Base-by-base conservation (phyloP, 257 asterid species). In the Solanum chmielewskii region DNA sequence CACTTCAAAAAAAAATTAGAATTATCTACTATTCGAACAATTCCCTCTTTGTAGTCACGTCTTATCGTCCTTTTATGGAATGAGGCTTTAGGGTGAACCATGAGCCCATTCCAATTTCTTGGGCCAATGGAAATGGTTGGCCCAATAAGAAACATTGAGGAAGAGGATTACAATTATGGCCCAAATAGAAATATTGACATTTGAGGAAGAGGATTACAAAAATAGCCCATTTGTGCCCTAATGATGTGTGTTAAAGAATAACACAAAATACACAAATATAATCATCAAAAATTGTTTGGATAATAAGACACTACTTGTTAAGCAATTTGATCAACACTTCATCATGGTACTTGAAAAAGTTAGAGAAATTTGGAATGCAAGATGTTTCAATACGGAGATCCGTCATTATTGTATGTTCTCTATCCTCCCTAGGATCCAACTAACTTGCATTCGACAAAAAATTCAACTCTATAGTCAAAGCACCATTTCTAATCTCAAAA, bases 1-100 rank as follows among this genome's bases (percentile, higher is more conserved):
- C 14, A 62, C 64, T 2, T 20, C 4, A 47, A 56, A 16, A 47
- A 47, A 16, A 6, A 52, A 2, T 6, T 52, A 56, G 11, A 62
- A n/a, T 0, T 0, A 0, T 4, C 1, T 62, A 23, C 1, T 7
- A 23, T 10, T 1, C 70, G 3, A 62, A 2, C 3, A 23, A 62
- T 15, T 62, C 2, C 1, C 16, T 23, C 71, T n/a, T 27, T 60
- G 69, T 60, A 23, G 29, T 5, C 15, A 5, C 71, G 31, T n/a
- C n/a, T 70, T 31, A 8, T 69, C 42, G 0, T 35, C 47, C 9
- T 18, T 18, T 5, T 2, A 18, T 21, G n/a, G n/a, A 35, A 35
- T 9, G 47, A 20, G 18, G 29, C 6, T 73, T 73, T 73, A 35
- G 29, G 8, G 47, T 73, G 29, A 73, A 20, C 5, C 9, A 73